phyloP scores from a whole-genome alignment of 1,284 basidiomycete species.

The Earliella scabrosa region DNA sequence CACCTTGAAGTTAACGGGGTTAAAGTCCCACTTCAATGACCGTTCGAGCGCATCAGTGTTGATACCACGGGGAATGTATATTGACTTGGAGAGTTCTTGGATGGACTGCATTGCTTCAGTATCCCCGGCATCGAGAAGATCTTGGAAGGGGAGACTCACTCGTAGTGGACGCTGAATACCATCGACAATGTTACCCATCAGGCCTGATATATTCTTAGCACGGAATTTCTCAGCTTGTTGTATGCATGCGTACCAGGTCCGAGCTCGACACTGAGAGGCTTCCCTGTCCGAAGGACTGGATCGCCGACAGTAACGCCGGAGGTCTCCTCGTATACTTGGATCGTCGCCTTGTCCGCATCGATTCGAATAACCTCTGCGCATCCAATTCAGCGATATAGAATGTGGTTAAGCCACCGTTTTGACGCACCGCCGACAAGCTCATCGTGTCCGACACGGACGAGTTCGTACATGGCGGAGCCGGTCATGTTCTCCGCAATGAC shows the following conservation, averaged over 20 bases:
- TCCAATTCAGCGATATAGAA: background rate
- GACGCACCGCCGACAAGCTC: constrained; percentile 92
- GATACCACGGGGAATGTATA: constrained; percentile 98
- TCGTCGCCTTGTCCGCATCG: constrained; percentile 95
- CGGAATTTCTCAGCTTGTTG: background rate
- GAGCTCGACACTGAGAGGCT: constrained; percentile 96
- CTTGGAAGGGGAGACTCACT: constrained; percentile 46
- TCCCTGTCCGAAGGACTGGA: constrained; percentile 96
- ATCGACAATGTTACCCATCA: constrained; percentile 99
- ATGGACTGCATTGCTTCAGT: constrained; percentile 67
- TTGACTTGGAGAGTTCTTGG: constrained; percentile 95
- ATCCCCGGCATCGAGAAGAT: constrained; percentile 22
- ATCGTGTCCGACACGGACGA: constrained; percentile 95
- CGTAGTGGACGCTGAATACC: constrained; percentile 93
- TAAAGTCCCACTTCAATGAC: constrained; percentile 94
- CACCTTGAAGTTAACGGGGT: constrained; percentile 82
- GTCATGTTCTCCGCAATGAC: constrained; percentile 97
- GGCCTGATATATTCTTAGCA: constrained; percentile 51
- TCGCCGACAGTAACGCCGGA: constrained; percentile 98
- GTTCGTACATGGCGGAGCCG: constrained; percentile 96
- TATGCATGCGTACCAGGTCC: constrained; percentile 76
- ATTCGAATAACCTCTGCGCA: constrained; percentile 93
- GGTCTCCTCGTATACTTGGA: constrained; percentile 99
- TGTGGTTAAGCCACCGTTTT: too few relatives aligned
- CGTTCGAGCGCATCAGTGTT: constrained; percentile 96